phyloP scores from a whole-genome alignment of 257 asterid species.

The Rauvolfia tetraphylla region DNA sequence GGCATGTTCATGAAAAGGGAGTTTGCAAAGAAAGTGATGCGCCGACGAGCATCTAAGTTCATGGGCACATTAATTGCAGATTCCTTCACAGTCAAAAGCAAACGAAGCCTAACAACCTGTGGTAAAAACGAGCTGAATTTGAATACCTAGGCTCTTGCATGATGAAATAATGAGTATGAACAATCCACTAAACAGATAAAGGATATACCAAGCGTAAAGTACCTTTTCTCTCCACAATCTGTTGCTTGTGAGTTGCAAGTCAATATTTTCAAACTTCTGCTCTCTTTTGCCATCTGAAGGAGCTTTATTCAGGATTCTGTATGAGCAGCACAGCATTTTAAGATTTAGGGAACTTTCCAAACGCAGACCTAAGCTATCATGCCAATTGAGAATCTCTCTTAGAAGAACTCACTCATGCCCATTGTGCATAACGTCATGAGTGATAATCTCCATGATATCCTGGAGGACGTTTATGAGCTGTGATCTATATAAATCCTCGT shows the following conservation, averaged over 20 bases:
- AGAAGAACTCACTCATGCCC: conserved; percentile 60
- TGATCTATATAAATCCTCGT: conserved; percentile 40
- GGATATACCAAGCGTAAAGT: conserved; percentile 14
- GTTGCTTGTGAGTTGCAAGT: conserved; percentile 45
- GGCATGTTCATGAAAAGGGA: conserved; percentile 98
- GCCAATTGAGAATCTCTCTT: conserved; percentile 10
- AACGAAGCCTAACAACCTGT: conserved; percentile 92
- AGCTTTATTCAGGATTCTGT: conserved; percentile 54
- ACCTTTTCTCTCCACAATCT: conserved; percentile 95
- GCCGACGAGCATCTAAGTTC: conserved; percentile 92
- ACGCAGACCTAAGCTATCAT: conserved; percentile 13
- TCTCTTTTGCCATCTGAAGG: conserved; percentile 44
- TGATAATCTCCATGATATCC: conserved; percentile 84
- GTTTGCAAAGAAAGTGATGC: conserved; percentile 92
- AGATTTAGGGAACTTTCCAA: conserved; percentile 22
- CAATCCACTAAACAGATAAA: conserved; percentile 17
- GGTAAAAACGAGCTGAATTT: conserved; percentile 14
- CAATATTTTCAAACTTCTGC: conserved; percentile 72
- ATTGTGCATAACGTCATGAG: conserved; percentile 76
- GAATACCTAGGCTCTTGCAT: not conserved
- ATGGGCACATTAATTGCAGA: conserved; percentile 93
- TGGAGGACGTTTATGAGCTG: conserved; percentile 79
- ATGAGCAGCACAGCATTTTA: conserved; percentile 23
- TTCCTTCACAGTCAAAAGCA: conserved; percentile 93
- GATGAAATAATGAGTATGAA: conserved; percentile 6